Conservation (phyloP, 306 rosid species). For the Acmispon strigosus region DNA sequence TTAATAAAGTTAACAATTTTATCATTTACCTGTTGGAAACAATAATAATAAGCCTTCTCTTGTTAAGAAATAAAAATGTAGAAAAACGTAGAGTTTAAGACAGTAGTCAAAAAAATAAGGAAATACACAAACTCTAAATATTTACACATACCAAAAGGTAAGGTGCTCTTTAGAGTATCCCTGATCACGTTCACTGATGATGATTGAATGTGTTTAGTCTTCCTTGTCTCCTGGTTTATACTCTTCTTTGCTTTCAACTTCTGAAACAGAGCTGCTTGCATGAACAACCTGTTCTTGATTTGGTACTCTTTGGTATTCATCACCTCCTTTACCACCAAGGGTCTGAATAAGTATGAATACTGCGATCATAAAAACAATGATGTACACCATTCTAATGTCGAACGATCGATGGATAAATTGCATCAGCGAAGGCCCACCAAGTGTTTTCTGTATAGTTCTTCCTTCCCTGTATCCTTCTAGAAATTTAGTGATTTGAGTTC, state of each 20-base stretch:
- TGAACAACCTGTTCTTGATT: constrained; percentile 34
- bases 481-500: constrained; percentile 59
- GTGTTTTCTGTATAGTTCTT: constrained; percentile 43
- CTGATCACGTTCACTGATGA: constrained; percentile 1
- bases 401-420: constrained; percentile 38
- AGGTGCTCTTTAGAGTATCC: neutral
- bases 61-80: constrained; percentile 4
- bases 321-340: constrained; percentile 39
- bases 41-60: neutral
- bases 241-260: constrained; percentile 50
- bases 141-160: constrained; percentile 31
- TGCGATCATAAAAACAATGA: constrained; percentile 55
- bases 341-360: constrained; percentile 43
- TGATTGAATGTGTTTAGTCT: constrained; percentile 38
- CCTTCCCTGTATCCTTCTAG: constrained; percentile 83
- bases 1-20: neutral
- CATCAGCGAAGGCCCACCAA: constrained; percentile 44
- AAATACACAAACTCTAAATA: constrained; percentile 13
- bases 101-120: constrained; percentile 16
- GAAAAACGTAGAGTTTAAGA: neutral
- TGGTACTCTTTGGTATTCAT: constrained; percentile 40
- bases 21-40: neutral
- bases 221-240: constrained; percentile 64
- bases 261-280: constrained; percentile 42
- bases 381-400: constrained; percentile 60